Evolutionary conservation across 306 rosid species (phyloP).

Genomic region (Canavalia ensiformis): DNA sequence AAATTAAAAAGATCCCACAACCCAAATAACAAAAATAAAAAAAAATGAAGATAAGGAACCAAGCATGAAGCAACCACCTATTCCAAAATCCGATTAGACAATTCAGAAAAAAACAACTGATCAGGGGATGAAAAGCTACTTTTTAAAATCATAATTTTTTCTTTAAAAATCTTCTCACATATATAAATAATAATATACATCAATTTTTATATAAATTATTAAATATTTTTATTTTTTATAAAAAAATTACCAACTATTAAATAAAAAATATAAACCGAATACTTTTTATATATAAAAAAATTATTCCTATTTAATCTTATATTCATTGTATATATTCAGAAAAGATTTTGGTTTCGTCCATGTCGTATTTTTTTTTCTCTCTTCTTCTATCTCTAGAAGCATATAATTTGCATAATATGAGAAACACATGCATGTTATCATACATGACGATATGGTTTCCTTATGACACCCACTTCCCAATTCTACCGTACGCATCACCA

Average conservation of each 20-base stretch:
- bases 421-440: neutral
- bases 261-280: too few relatives aligned
- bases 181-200: too few relatives aligned
- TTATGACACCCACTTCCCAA: slow-evolving; percentile 2
- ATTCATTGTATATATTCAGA: neutral
- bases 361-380: neutral
- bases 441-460: neutral
- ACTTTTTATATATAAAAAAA: too few relatives aligned
- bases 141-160: slow-evolving; percentile 9
- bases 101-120: neutral
- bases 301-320: too few relatives aligned
- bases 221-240: too few relatives aligned
- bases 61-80: slow-evolving; percentile 26
- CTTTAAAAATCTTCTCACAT: neutral
- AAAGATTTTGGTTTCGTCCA: neutral
- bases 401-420: slow-evolving; percentile 1
- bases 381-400: neutral
- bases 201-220: too few relatives aligned
- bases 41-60: slow-evolving; percentile 24
- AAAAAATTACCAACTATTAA: too few relatives aligned
- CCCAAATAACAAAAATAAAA: neutral
- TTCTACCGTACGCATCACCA: slow-evolving; percentile 18
- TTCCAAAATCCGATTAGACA: neutral
- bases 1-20: neutral
- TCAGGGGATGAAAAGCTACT: neutral